Conservation (phyloP, 306 rosid species). For the Mimosa pudica region DNA sequence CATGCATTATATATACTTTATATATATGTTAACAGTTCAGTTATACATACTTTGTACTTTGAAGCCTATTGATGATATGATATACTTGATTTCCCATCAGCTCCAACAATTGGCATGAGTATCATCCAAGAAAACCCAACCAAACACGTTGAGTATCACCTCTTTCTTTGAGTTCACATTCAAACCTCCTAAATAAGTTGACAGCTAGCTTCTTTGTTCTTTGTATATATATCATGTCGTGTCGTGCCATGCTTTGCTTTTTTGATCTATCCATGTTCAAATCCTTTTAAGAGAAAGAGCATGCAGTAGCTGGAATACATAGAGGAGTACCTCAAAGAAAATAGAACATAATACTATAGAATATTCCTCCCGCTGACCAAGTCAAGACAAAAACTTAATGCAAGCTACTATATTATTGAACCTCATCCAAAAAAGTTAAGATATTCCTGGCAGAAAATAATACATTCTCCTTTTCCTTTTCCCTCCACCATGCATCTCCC, state of each 20-base stretch:
- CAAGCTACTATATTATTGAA: conserved; percentile 3
- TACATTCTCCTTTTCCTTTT: neutral
- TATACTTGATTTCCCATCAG: conserved; percentile 28
- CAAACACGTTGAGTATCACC: conserved; percentile 48
- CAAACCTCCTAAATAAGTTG: conserved; percentile 21
- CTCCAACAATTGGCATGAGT: conserved; percentile 32
- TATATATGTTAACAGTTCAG: conserved; percentile 18
- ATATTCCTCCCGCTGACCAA: neutral
- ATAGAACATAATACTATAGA: neutral
- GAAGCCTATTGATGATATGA: conserved; percentile 10
- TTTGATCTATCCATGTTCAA: conserved; percentile 13
- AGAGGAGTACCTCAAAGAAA: neutral
- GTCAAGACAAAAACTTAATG: neutral
- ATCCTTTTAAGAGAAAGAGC: conserved; percentile 16
- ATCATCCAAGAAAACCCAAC: conserved; percentile 37
- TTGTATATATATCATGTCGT: neutral
- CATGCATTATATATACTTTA: conserved; percentile 15
- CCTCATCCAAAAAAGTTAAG: neutral
- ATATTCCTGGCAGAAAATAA: neutral
- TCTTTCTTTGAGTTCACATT: conserved; percentile 38
- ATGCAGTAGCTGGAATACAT: neutral
- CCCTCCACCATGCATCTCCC: neutral
- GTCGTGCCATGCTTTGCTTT: conserved; percentile 30
- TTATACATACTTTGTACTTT: conserved; percentile 25
- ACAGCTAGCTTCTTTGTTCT: conserved; percentile 33